Conservation (phyloP, 768 basidiomycete genomes). For the Imleria badia region DNA sequence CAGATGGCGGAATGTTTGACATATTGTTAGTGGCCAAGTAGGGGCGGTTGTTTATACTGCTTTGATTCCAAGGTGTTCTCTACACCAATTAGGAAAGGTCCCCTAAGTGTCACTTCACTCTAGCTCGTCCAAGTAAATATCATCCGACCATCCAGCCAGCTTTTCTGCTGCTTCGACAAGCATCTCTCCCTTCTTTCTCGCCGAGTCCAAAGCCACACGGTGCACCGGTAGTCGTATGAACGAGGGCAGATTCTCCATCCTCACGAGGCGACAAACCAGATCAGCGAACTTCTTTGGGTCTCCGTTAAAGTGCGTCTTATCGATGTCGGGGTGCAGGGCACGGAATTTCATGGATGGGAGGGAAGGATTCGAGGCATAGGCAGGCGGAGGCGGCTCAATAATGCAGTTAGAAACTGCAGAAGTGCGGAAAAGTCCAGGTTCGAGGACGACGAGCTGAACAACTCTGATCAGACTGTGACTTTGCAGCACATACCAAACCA, state of each 20-base stretch:
- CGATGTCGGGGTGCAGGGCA: constrained; percentile 16
- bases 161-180: constrained; percentile 23
- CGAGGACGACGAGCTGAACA: constrained; percentile 19
- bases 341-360: constrained; percentile 26
- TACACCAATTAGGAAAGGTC: constrained; percentile 11
- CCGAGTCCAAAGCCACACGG: constrained; percentile 20
- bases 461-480: neutral
- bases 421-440: constrained; percentile 28
- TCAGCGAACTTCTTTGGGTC: constrained; percentile 26
- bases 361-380: constrained; percentile 25
- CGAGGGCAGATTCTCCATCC: constrained; percentile 15
- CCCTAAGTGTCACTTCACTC: neutral
- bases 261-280: constrained; percentile 15
- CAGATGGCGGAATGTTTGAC: constrained; percentile 42
- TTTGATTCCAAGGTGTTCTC: constrained; percentile 30
- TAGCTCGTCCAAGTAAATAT: constrained; percentile 18
- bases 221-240: constrained; percentile 25
- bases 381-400: constrained; percentile 13
- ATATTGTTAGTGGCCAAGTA: constrained; percentile 15
- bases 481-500: neutral
- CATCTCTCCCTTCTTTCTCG: constrained; percentile 19
- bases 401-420: constrained; percentile 8
- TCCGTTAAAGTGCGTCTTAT: constrained; percentile 20
- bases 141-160: constrained; percentile 23
- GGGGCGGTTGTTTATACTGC: constrained; percentile 36